Evolutionary conservation across 129 eudicot genomes (phyloP).

Genomic region (Calendula officinalis): DNA sequence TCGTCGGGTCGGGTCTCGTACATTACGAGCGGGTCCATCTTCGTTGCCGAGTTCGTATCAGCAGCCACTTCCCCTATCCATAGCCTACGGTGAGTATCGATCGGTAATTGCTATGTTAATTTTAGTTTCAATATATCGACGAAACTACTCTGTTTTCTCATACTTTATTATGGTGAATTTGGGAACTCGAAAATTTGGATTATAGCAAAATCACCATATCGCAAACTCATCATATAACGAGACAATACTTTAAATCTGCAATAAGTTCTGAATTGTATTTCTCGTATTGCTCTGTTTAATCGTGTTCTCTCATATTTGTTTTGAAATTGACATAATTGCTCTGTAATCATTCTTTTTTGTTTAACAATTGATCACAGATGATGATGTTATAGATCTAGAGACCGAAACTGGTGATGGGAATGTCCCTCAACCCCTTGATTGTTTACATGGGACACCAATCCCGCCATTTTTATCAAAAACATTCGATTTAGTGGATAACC

Average conservation of each 20-base stretch:
- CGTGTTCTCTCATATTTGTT: too few relatives aligned
- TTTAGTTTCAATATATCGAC: neutral
- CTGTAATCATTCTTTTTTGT: slow-evolving; percentile 7
- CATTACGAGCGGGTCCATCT: slow-evolving; percentile 6
- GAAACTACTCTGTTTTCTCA: too few relatives aligned
- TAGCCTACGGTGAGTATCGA: slow-evolving; percentile 10
- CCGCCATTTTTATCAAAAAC: slow-evolving; percentile 87
- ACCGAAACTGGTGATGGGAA: slow-evolving; percentile 12
- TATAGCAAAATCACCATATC: too few relatives aligned
- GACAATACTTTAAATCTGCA: too few relatives aligned
- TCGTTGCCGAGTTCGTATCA: slow-evolving; percentile 8
- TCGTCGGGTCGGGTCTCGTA: slow-evolving; percentile 1
- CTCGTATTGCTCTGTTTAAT: too few relatives aligned
- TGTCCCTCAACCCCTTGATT: slow-evolving; percentile 61
- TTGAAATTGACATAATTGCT: neutral
- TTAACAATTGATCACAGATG: slow-evolving; percentile 18
- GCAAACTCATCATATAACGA: too few relatives aligned
- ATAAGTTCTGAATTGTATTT: too few relatives aligned
- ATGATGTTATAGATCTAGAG: slow-evolving; percentile 3
- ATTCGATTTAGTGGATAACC: slow-evolving; percentile 69
- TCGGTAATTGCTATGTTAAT: neutral
- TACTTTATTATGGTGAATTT: too few relatives aligned
- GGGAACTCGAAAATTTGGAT: too few relatives aligned
- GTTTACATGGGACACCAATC: slow-evolving; percentile 47
- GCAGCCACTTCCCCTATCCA: slow-evolving; percentile 10